Percentiles rank a stretch among this genome's conserved stretches.
Conservation (phyloP, 305 asterid genomes). For the Fraxinus paxiana region DNA sequence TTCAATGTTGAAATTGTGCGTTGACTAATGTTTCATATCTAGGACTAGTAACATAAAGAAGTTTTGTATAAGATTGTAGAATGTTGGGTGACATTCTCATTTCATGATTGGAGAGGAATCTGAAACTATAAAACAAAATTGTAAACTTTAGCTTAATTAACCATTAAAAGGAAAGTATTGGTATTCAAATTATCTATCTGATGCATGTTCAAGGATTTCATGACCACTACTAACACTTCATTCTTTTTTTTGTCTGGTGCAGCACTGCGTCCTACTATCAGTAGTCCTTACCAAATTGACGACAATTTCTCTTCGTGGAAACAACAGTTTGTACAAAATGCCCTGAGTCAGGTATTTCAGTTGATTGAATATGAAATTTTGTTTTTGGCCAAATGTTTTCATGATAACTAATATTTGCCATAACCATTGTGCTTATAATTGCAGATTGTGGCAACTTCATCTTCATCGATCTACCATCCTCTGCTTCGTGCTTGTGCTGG, state of each 20-base stretch:
- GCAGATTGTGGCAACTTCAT: slow-evolving; percentile 87
- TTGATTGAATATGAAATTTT: slow-evolving; percentile 10
- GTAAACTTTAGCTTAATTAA: neutral
- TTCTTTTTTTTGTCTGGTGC: slow-evolving; percentile 33
- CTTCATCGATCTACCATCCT: slow-evolving; percentile 69
- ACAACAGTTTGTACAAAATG: slow-evolving; percentile 72
- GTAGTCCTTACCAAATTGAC: slow-evolving; percentile 61
- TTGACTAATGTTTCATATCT: neutral
- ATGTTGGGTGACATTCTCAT: neutral
- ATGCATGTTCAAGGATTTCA: neutral
- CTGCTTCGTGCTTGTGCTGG: slow-evolving; percentile 93
- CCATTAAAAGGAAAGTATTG: neutral
- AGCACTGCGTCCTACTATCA: slow-evolving; percentile 91
- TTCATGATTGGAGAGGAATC: neutral
- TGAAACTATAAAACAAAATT: neutral
- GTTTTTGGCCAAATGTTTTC: slow-evolving; percentile 20
- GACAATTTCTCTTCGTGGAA: slow-evolving; percentile 86
- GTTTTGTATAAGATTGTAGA: neutral
- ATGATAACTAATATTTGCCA: slow-evolving; percentile 7
- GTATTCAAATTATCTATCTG: neutral
- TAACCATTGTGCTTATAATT: slow-evolving; percentile 30
- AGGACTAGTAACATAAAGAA: neutral
- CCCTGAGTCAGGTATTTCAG: slow-evolving; percentile 68
- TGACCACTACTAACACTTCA: slow-evolving; percentile 20
- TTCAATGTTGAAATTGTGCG: neutral